These are phyloP conservation scores for Globisporangium irregulare DNA, from an alignment of 352 stramenopile species.

Conservation along the genomic window DNA sequence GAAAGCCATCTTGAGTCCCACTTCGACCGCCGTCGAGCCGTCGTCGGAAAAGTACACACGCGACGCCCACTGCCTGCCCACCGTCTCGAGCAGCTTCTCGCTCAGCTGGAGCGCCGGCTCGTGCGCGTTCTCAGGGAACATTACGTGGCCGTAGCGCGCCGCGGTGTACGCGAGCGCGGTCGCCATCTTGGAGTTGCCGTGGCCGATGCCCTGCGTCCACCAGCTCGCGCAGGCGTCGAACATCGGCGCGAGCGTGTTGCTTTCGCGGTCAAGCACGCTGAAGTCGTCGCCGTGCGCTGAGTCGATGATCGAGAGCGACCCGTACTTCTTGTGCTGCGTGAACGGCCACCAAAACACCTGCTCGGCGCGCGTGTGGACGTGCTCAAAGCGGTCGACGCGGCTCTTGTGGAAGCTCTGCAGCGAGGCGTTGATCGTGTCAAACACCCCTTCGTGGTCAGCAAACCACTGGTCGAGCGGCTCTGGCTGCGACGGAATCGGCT, in stretches of 20 bases:
- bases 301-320: constrained; percentile 83
- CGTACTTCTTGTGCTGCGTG: constrained; percentile 89
- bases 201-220: constrained; percentile 92
- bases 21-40: constrained; percentile 88
- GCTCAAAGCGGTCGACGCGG: constrained; percentile 48
- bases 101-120: constrained; percentile 79
- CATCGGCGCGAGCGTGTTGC: constrained; percentile 55
- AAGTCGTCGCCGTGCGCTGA: constrained; percentile 90
- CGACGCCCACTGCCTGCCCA: constrained; percentile 81
- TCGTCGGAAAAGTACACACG: constrained; percentile 92
- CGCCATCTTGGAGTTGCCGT: constrained; percentile 87
- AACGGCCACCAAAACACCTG: constrained; percentile 93
- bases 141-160: constrained; percentile 90
- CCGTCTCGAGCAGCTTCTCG: constrained; percentile 70
- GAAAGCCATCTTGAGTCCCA: constrained; percentile 91
- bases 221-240: constrained; percentile 91
- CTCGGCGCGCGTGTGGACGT: constrained; percentile 58
- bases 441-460: constrained; percentile 35
- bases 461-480: constrained; percentile 79
- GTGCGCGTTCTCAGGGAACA: constrained; percentile 91
- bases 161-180: constrained; percentile 87
- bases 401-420: constrained; percentile 57
- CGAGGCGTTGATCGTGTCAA: constrained; percentile 44
- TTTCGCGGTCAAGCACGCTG: constrained; percentile 45
- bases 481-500: constrained; percentile 66